Percentiles rank a stretch among this genome's conserved stretches.
phyloP scores from a whole-genome alignment of 192 early-diverging fungal species.

The Blastocladiella britannica region DNA sequence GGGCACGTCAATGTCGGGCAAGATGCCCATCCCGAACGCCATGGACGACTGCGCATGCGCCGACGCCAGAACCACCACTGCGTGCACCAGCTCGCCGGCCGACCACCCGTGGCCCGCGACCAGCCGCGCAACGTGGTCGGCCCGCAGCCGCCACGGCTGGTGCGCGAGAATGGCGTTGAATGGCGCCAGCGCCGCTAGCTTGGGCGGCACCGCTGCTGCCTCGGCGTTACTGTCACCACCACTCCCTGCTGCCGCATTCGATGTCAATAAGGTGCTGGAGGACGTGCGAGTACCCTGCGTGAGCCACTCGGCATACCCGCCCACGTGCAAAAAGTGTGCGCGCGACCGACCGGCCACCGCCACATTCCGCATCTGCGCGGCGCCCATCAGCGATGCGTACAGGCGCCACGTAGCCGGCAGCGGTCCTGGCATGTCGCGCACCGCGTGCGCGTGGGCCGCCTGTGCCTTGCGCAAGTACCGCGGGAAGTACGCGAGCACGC shows the following conservation, averaged over 20 bases:
- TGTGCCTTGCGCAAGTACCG: slow-evolving; percentile 29
- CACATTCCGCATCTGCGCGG: slow-evolving; percentile 28
- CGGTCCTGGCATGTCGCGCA: slow-evolving; percentile 20
- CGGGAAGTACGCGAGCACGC: slow-evolving; percentile 31
- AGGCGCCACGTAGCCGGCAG: slow-evolving; percentile 22
- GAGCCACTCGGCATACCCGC: slow-evolving; percentile 30
- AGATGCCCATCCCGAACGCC: slow-evolving; percentile 28
- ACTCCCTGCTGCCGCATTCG: no score
- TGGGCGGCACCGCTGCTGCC: slow-evolving; percentile 17
- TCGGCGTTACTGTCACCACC: no score
- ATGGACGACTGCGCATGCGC: slow-evolving; percentile 28
- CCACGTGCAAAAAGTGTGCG: slow-evolving; percentile 21
- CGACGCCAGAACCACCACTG: slow-evolving; percentile 21
- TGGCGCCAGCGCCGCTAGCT: slow-evolving; percentile 22
- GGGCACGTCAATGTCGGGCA: slow-evolving; percentile 30
- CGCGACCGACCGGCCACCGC: slow-evolving; percentile 28
- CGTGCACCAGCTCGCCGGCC: slow-evolving; percentile 27
- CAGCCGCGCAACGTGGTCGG: slow-evolving; percentile 16
- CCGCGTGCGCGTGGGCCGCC: slow-evolving; percentile 12
- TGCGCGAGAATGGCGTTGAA: slow-evolving; percentile 23
- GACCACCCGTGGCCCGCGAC: slow-evolving; percentile 26
- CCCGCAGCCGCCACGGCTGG: slow-evolving; percentile 27
- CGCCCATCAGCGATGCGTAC: slow-evolving; percentile 32
- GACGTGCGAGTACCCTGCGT: no score
- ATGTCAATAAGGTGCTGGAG: no score